Base-by-base conservation (phyloP, 2,329 filamentous ascomycete genomes). In the Ceratocystis diversiconidia region DNA sequence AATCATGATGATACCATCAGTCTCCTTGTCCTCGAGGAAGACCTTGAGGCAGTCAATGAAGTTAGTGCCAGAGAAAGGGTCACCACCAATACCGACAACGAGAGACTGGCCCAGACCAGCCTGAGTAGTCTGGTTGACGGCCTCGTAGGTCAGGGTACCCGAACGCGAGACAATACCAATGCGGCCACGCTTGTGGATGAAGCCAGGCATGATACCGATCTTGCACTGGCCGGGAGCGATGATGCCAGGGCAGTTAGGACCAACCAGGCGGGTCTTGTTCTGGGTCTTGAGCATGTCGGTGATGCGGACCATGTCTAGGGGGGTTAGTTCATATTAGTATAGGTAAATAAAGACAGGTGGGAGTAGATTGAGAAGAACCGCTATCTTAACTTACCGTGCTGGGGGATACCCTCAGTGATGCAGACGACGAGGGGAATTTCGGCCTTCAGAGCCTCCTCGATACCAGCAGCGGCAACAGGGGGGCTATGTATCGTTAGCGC, bases 1-100 rank as follows among this genome's bases (percentile, higher is more conserved):
- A 76, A 99, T 97, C 94, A 99, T 96, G 81, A 99, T 96, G 79
- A 99, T 96, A 75, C 94, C 94, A 75, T 99, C 94, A 48, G 94
- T 99, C 80, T 96, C 90, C 76, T 88, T 83, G 77, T 99, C 94
- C 77, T 95, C 82, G 72, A 96, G 85, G 85, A 99, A 99, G 75
- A 97, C 90, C 75, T 90, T 89, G 72, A 99, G 83, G 83, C 92
- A 96, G 84, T 99, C 94, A 79, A 99, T 97, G 82, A 97, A 99
- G 85, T 96, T 97, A 79, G 94, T 97, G 72, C 94, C 94, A 73
- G 88, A 92, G 84, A 99, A 99, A 72, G 94, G 94, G 79, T 99
- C 94, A 79, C 94, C 94, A 70, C 94, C 94, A 73, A 99, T 97
- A 74, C 94, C 94, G 73, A 99, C 89, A 73, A 99, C 94, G 73